Conservation (phyloP, 768 basidiomycete genomes). For the Suillus discolor region DNA sequence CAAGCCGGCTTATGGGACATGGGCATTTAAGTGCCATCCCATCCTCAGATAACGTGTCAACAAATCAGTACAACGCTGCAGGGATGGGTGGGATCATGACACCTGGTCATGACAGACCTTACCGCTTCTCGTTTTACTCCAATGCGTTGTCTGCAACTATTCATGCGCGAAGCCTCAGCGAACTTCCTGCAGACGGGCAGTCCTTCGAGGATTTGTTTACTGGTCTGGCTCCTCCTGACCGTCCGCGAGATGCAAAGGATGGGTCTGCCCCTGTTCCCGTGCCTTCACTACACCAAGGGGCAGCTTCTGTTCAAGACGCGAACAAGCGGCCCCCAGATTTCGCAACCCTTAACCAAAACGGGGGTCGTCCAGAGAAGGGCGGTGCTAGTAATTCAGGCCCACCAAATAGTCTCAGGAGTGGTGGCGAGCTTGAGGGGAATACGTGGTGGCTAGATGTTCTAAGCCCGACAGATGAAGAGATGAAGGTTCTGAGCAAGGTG, state of each 20-base stretch:
- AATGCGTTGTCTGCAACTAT: slow-evolving; percentile 92
- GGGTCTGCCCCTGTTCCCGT: slow-evolving; percentile 16
- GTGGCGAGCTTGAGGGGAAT: slow-evolving; percentile 60
- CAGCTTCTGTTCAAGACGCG: not conserved
- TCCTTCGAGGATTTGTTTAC: slow-evolving; percentile 89
- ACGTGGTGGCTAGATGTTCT: slow-evolving; percentile 99
- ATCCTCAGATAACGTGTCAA: slow-evolving; percentile 43
- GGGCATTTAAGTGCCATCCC: slow-evolving; percentile 41
- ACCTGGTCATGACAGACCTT: slow-evolving; percentile 82
- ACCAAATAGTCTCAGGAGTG: slow-evolving; percentile 25
- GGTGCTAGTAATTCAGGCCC: slow-evolving; percentile 18
- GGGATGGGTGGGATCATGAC: slow-evolving; percentile 40
- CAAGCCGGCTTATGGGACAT: slow-evolving; percentile 33
- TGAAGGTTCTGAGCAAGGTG: slow-evolving; percentile 95
- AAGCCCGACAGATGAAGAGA: slow-evolving; percentile 96
- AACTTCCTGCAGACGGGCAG: slow-evolving; percentile 93
- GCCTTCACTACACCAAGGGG: not conserved
- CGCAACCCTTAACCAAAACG: slow-evolving; percentile 12
- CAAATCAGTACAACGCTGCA: slow-evolving; percentile 12
- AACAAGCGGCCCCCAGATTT: slow-evolving; percentile 8
- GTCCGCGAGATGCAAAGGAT: slow-evolving; percentile 13
- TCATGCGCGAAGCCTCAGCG: slow-evolving; percentile 89
- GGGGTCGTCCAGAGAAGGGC: slow-evolving; percentile 23
- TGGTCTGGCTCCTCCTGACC: slow-evolving; percentile 39
- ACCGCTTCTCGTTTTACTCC: slow-evolving; percentile 98